Base-by-base conservation (phyloP, 1,284 basidiomycete genomes). In the Peniophora sp. region DNA sequence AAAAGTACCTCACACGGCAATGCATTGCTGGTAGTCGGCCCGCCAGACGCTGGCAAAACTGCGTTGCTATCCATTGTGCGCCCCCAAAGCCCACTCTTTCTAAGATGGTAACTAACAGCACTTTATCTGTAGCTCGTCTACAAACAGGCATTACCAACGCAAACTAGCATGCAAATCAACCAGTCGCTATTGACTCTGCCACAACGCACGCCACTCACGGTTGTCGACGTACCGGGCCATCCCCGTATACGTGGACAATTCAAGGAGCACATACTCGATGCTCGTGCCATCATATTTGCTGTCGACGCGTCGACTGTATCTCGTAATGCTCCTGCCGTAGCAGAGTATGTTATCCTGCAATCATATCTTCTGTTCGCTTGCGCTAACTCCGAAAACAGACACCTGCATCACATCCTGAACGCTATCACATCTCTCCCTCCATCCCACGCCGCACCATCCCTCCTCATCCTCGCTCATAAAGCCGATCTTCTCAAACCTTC, bases 221-320 rank as follows among this genome's bases (percentile, higher is more conserved):
- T 87, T 12, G 69, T 89, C 17, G 88, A 91, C 63, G 67, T 91
- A 35, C 88, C 88, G 3, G 88, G 88, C 9, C 88, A 91, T 63
- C 84, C 87, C 14, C 77, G 88, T 39, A 76, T 91, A 49, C 69
- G 87, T 23, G 77, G 78, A 57, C 83, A 87, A 59, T 86, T 88
- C 62, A 70, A 67, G 47, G 84, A 89, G 32, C 66, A 83, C 57
- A 63, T 90, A 36, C 53, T 68, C 8, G 71, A 79, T 45, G 76
- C 85, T 1, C 83, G 79, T 56, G 79, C 72, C 2, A 65, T 91
- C 20, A 80, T 76, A 3, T 91, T 91, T 59, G 82, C 89, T 2
- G 84, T 89, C 1, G 89, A 91, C 62, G 74, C 84, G 2, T 85
- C 79, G 59, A 84, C 79, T 0, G 68, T 91, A 43, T 86, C 88